A percentile compares a stretch with the other conserved stretches of the same genome.
Evolutionary conservation across 2,329 filamentous ascomycete genomes (phyloP).

Genomic region (Torrubiella hemipterigena): DNA sequence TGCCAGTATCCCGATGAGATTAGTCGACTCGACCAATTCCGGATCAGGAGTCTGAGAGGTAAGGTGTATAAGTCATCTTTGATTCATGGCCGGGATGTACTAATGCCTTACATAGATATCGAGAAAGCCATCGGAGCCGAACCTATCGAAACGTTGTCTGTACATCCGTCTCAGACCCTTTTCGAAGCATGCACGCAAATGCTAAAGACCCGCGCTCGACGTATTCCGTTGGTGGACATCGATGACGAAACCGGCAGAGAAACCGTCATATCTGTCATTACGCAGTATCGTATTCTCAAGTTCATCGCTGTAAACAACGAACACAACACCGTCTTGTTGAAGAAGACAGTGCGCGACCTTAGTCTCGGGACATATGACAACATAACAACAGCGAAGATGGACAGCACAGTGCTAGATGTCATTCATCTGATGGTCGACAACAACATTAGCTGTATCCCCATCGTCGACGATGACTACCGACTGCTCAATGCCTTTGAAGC

Average conservation of each 20-base stretch:
- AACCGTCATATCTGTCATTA: conserved; percentile 93
- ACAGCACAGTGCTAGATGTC: conserved; percentile 82
- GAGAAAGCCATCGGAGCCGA: conserved; percentile 86
- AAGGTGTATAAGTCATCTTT: conserved; percentile 24
- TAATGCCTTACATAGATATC: conserved; percentile 57
- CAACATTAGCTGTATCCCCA: conserved; percentile 91
- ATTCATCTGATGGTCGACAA: conserved; percentile 86
- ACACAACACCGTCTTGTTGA: conserved; percentile 74
- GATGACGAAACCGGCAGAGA: conserved; percentile 89
- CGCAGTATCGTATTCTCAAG: conserved; percentile 95
- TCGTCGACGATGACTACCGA: conserved; percentile 64
- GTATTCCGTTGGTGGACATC: conserved; percentile 85
- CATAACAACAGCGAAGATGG: conserved; percentile 76
- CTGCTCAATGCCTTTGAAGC: conserved; percentile 96
- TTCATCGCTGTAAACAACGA: conserved; percentile 92
- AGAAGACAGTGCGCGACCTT: conserved; percentile 77
- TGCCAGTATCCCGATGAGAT: conserved; percentile 91
- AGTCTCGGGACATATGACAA: conserved; percentile 74
- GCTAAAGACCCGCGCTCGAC: conserved; percentile 82
- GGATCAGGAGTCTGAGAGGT: conserved; percentile 85
- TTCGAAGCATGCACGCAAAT: conserved; percentile 94
- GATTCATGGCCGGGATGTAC: too few species aligned
- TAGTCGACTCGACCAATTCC: conserved; percentile 84
- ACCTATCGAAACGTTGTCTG: conserved; percentile 90
- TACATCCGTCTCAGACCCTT: conserved; percentile 77